phyloP scores from a whole-genome alignment of 768 basidiomycete species.

The Tricholoma furcatifolium region DNA sequence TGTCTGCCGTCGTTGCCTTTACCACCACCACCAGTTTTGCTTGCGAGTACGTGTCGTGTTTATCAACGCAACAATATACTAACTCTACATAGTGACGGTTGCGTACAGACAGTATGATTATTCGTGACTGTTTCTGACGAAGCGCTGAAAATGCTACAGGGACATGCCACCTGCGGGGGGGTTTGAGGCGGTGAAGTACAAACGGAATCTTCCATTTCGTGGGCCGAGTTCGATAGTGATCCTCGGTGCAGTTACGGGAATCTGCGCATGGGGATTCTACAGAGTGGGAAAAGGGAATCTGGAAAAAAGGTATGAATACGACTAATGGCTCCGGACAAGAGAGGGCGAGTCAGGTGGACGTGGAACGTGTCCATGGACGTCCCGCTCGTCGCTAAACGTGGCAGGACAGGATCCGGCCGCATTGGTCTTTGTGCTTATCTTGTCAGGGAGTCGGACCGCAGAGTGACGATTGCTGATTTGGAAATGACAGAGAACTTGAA shows the following conservation, averaged over 20 bases:
- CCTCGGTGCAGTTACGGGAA: constrained; percentile 79
- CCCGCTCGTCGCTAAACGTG: constrained; percentile 76
- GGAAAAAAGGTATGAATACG: constrained; percentile 73
- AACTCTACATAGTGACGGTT: constrained; percentile 45
- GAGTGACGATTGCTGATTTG: constrained; percentile 44
- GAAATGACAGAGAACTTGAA: constrained; percentile 77
- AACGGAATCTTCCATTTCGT: constrained; percentile 89
- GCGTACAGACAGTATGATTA: constrained; percentile 61
- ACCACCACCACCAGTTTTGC: constrained; percentile 1
- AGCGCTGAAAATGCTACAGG: constrained; percentile 45
- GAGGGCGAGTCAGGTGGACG: constrained; percentile 54
- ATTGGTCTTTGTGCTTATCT: constrained; percentile 40
- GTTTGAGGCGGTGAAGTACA: constrained; percentile 91
- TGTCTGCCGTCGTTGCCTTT: constrained; percentile 3
- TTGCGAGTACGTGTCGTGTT: constrained; percentile 14
- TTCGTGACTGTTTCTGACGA: constrained; percentile 21
- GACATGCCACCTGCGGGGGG: constrained; percentile 96
- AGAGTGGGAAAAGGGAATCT: constrained; percentile 86
- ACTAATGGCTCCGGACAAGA: constrained; percentile 12
- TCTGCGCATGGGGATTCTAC: constrained; percentile 93
- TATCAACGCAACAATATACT: background rate
- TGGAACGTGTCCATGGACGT: constrained; percentile 60
- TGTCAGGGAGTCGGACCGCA: constrained; percentile 39
- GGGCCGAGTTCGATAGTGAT: constrained; percentile 84
- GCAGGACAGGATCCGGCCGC: constrained; percentile 62